These are phyloP conservation scores for Camellia sinensis DNA, from an alignment of 148 eudicot species.

Conservation along the genomic window DNA sequence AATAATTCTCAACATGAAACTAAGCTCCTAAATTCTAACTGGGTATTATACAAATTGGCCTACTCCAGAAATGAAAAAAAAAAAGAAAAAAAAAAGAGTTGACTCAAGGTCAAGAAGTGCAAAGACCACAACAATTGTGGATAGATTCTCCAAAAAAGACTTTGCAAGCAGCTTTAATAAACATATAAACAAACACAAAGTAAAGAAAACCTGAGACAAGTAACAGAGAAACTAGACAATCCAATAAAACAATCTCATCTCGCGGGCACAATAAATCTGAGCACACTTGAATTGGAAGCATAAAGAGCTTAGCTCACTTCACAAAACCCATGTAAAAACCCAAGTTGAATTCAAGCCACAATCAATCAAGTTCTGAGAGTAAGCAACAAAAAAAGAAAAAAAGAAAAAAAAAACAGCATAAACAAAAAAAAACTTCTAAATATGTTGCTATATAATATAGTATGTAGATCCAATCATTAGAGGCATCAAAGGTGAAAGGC, in stretches of 20 bases:
- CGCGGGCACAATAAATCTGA: neutral
- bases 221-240: neutral
- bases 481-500: neutral
- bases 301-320: neutral
- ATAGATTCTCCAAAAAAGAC: neutral
- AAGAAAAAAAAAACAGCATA: no score
- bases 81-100: neutral
- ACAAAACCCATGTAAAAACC: neutral
- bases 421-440: neutral
- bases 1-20: no score
- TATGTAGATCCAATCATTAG: neutral
- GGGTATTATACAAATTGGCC: neutral
- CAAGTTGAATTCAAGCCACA: neutral
- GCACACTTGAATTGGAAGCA: constrained; percentile 10
- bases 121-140: neutral
- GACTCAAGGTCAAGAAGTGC: neutral
- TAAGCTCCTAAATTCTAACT: neutral
- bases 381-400: no score
- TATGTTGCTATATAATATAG: no score
- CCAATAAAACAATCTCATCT: neutral
- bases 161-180: neutral
- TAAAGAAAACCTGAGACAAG: constrained; percentile 2
- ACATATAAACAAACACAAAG: neutral
- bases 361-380: no score
- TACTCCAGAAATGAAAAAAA: neutral